A percentile compares a stretch with the other conserved stretches of the same genome.
phyloP scores from a whole-genome alignment of 208 protist genomes.

The Angomonas ambiguus region DNA sequence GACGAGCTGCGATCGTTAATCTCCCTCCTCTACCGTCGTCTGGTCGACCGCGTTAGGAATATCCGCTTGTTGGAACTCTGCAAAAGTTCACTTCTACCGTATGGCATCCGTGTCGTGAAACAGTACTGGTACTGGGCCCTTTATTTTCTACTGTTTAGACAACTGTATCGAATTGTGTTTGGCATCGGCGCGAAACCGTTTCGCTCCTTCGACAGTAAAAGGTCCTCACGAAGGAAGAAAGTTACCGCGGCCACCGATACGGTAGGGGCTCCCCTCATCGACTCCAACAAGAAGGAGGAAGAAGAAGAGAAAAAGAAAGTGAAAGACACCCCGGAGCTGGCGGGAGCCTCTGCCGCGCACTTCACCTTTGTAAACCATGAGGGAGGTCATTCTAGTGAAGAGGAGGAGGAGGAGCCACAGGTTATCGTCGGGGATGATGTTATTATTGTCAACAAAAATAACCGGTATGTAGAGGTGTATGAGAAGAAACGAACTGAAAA shows the following conservation, averaged over 20 bases:
- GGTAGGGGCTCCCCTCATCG: too few species aligned
- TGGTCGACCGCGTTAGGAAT: background rate
- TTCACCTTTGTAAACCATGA: background rate
- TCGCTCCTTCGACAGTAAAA: too few species aligned
- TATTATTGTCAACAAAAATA: conserved; percentile 4
- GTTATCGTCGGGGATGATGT: conserved; percentile 3
- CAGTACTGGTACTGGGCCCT: conserved; percentile 5
- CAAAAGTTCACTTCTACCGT: too few species aligned
- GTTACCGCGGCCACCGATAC: background rate
- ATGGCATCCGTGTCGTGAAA: background rate
- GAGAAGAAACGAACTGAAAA: background rate
- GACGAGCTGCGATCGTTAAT: background rate
- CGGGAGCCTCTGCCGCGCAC: background rate
- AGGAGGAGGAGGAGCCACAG: too few species aligned
- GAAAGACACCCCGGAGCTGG: background rate
- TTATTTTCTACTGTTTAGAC: background rate
- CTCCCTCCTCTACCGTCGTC: too few species aligned
- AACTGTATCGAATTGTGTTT: conserved; percentile 8
- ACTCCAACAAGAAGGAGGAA: too few species aligned
- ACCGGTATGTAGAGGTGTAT: conserved; percentile 8
- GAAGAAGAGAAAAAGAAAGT: too few species aligned
- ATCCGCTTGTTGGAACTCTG: too few species aligned
- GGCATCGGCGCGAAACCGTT: background rate
- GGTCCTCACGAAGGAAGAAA: too few species aligned
- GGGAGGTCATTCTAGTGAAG: background rate